phyloP scores from a whole-genome alignment of 768 basidiomycete genomes.

The Cubamyces sp. region DNA sequence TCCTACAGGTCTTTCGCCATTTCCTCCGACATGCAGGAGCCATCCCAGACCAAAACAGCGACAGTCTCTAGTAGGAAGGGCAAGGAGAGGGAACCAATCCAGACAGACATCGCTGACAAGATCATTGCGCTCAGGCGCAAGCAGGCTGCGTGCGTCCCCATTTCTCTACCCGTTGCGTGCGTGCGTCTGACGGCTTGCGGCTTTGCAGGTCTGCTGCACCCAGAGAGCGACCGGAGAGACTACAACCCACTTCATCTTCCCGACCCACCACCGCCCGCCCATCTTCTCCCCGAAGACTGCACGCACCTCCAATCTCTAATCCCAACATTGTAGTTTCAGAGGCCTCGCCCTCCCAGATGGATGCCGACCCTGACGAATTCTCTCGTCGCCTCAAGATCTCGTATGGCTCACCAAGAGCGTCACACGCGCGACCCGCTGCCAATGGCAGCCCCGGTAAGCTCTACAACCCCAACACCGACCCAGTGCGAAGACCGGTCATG shows the following conservation, averaged over 20 bases:
- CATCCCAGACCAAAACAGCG: slow-evolving; percentile 23
- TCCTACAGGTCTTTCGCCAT: slow-evolving; percentile 8
- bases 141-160: slow-evolving; percentile 55
- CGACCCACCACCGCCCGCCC: slow-evolving; percentile 40
- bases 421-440: slow-evolving; percentile 34
- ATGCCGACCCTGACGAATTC: slow-evolving; percentile 70
- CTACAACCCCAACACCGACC: slow-evolving; percentile 74
- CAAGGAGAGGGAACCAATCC: slow-evolving; percentile 41
- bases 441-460: slow-evolving; percentile 49
- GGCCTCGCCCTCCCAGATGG: slow-evolving; percentile 47
- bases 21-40: slow-evolving; percentile 28
- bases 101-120: slow-evolving; percentile 59
- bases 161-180: neutral
- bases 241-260: slow-evolving; percentile 34
- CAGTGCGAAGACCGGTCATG: slow-evolving; percentile 54
- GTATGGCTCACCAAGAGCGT: slow-evolving; percentile 44
- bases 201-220: slow-evolving; percentile 47
- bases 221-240: slow-evolving; percentile 52
- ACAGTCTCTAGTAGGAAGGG: slow-evolving; percentile 36
- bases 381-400: slow-evolving; percentile 74
- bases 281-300: slow-evolving; percentile 35
- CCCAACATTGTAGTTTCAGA: slow-evolving; percentile 40
- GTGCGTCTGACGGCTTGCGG: slow-evolving; percentile 8
- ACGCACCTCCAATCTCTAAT: slow-evolving; percentile 26
- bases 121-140: slow-evolving; percentile 70